Percentiles rank a stretch among this genome's conserved stretches.
Conservation (phyloP, 768 basidiomycete genomes). For the Suillus subalutaceus region DNA sequence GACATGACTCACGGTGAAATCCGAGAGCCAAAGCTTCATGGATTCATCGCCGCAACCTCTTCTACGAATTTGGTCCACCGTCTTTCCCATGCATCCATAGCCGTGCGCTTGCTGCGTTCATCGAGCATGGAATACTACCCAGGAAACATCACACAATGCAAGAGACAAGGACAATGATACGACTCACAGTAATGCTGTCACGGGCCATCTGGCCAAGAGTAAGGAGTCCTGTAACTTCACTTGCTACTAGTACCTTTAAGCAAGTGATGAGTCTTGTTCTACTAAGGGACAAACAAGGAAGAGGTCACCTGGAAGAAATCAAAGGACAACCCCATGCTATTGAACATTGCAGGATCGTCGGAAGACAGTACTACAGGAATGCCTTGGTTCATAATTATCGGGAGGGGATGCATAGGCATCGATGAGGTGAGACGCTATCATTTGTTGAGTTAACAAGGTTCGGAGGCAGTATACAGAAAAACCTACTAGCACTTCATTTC, state of each 20-base stretch:
- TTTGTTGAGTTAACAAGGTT: background rate
- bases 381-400: constrained; percentile 66
- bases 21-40: constrained; percentile 19
- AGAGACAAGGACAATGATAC: background rate
- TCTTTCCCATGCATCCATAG: constrained; percentile 46
- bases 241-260: constrained; percentile 58
- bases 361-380: constrained; percentile 70
- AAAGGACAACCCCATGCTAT: constrained; percentile 72
- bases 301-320: constrained; percentile 69
- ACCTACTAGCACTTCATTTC: constrained; percentile 69
- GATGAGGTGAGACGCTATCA: constrained; percentile 69
- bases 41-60: constrained; percentile 27
- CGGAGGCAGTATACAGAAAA: constrained; percentile 4
- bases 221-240: constrained; percentile 63
- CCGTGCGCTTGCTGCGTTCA: constrained; percentile 44
- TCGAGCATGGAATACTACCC: constrained; percentile 54
- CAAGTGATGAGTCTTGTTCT: background rate
- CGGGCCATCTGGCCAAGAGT: constrained; percentile 62
- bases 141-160: constrained; percentile 10
- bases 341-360: constrained; percentile 76
- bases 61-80: constrained; percentile 51
- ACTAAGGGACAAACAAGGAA: constrained; percentile 4
- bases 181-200: constrained; percentile 59
- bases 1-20: constrained; percentile 38
- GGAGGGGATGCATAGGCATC: constrained; percentile 76